Conservation (phyloP, 768 basidiomycete species). For the Pholiota microspora region DNA sequence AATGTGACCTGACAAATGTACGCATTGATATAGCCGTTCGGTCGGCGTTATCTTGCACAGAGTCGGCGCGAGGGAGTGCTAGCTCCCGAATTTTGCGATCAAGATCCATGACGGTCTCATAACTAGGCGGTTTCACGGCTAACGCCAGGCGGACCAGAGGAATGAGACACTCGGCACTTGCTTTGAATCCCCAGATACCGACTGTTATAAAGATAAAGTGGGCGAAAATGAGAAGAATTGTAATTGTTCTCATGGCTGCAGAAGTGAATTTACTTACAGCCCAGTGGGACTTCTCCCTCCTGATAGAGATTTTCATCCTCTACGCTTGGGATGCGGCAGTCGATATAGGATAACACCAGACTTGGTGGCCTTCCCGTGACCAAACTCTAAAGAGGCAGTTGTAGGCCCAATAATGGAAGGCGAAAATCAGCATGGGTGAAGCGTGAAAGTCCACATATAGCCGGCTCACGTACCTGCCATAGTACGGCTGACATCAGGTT, state of each 20-base stretch:
- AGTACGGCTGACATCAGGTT: conserved; percentile 45
- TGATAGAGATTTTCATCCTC: conserved; percentile 45
- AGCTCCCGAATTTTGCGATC: conserved; percentile 47
- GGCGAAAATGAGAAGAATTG: conserved; percentile 4
- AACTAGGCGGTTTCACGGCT: conserved; percentile 40
- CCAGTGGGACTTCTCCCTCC: conserved; percentile 39
- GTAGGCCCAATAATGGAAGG: no score
- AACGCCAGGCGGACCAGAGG: conserved; percentile 41
- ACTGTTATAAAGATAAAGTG: conserved; percentile 26
- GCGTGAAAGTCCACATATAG: neutral
- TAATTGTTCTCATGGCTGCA: conserved; percentile 2
- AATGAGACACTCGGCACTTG: conserved; percentile 37
- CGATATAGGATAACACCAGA: conserved; percentile 39
- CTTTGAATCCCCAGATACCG: conserved; percentile 46
- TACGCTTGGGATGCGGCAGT: conserved; percentile 43
- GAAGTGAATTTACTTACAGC: conserved; percentile 39
- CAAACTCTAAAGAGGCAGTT: conserved; percentile 44
- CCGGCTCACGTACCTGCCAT: conserved; percentile 42
- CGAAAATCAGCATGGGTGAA: neutral
- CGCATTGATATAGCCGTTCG: conserved; percentile 40
- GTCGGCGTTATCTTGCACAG: conserved; percentile 20
- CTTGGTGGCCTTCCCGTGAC: conserved; percentile 48
- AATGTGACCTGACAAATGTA: conserved; percentile 38
- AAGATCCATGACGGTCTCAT: conserved; percentile 45
- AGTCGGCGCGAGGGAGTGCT: conserved; percentile 23